phyloP scores from a whole-genome alignment of 2,329 filamentous ascomycete species.

The Rutstroemia sp. region DNA sequence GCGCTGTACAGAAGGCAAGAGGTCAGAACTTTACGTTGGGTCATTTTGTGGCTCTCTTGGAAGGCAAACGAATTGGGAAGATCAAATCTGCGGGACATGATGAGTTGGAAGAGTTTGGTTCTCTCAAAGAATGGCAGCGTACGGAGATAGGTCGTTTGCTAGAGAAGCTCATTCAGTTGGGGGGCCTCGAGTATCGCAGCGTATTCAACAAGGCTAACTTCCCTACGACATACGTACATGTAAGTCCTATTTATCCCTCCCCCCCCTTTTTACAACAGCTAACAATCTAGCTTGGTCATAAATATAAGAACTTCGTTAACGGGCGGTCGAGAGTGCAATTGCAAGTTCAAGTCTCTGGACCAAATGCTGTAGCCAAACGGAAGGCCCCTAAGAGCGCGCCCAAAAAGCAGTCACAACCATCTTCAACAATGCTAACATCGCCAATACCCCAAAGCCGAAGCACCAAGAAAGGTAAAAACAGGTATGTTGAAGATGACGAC shows the following conservation, averaged over 20 bases:
- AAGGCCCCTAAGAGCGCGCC: constrained; percentile 19
- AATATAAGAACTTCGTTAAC: constrained; percentile 21
- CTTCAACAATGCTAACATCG: constrained; percentile 58
- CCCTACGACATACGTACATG: constrained; percentile 64
- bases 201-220: constrained; percentile 56
- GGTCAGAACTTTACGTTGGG: constrained; percentile 60
- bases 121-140: constrained; percentile 61
- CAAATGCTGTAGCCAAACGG: constrained; percentile 28
- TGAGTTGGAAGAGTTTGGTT: constrained; percentile 50
- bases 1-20: constrained; percentile 54
- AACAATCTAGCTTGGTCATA: constrained; percentile 29
- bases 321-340: constrained; percentile 26
- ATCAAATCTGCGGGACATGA: constrained; percentile 39
- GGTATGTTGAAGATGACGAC: constrained; percentile 8
- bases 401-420: constrained; percentile 23
- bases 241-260: constrained; percentile 33
- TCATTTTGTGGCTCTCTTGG: constrained; percentile 78
- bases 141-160: constrained; percentile 81
- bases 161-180: constrained; percentile 64
- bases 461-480: constrained; percentile 29
- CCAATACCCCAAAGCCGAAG: constrained; percentile 7
- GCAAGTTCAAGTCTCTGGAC: constrained; percentile 23
- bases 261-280: background rate
- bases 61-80: constrained; percentile 54
- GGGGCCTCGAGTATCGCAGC: constrained; percentile 66